These are phyloP conservation scores for Parathielavia hyrcaniae DNA, from an alignment of 495 filamentous ascomycete genomes.

Conservation along the genomic window DNA sequence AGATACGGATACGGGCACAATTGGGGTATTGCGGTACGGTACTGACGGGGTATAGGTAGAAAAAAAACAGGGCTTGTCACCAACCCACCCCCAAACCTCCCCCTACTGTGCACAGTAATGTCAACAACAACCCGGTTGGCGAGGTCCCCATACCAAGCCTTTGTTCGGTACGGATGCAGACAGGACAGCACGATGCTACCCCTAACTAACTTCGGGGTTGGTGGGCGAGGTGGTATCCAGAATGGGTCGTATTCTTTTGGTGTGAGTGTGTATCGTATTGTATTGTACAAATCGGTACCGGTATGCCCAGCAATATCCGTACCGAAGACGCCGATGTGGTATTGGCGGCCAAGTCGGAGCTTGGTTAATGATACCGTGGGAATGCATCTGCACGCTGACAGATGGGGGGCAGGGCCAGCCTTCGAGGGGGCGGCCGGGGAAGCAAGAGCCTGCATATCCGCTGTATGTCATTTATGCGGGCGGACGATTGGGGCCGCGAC, in stretches of 20 bases:
- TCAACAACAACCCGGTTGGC: not conserved
- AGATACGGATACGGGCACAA: too few relatives aligned
- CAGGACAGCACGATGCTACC: not conserved
- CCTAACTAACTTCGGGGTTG: too few relatives aligned
- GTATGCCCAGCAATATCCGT: not conserved
- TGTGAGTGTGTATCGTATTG: not conserved
- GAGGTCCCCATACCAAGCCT: not conserved
- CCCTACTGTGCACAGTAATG: too few relatives aligned
- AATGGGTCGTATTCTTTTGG: not conserved
- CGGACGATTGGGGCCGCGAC: constrained; percentile 4
- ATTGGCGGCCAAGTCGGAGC: not conserved
- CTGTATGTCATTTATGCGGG: constrained; percentile 9
- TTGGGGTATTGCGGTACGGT: not conserved
- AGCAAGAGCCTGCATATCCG: constrained; percentile 7
- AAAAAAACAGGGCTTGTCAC: too few relatives aligned
- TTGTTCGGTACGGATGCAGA: not conserved
- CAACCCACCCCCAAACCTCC: not conserved
- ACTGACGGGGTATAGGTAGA: too few relatives aligned
- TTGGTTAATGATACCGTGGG: too few relatives aligned
- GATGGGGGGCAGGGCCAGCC: not conserved
- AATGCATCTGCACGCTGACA: constrained; percentile 1
- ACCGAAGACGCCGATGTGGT: not conserved
- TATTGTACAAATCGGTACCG: not conserved
- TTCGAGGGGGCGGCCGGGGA: not conserved
- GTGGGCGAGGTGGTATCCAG: not conserved